Conservation (phyloP, 2,329 filamentous ascomycete species). For the Coniochaeta pulveracea region DNA sequence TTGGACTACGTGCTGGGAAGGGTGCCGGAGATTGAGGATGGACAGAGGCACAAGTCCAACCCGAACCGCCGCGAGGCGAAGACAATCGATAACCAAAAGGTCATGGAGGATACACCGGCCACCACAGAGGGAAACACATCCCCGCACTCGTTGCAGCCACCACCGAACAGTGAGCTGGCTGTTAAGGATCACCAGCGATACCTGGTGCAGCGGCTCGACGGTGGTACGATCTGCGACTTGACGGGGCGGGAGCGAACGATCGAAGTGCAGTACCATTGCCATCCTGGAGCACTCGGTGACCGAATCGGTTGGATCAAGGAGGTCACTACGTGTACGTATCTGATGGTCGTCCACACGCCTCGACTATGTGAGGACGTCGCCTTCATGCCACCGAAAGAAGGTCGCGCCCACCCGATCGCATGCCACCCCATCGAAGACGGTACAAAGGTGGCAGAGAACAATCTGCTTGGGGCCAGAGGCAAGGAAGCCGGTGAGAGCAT, state of each 20-base stretch:
- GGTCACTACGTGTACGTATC: constrained; percentile 77
- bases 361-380: constrained; percentile 79
- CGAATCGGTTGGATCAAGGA: constrained; percentile 91
- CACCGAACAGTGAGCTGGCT: constrained; percentile 55
- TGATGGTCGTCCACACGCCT: constrained; percentile 88
- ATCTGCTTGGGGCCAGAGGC: constrained; percentile 22
- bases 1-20: constrained; percentile 68
- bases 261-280: constrained; percentile 73
- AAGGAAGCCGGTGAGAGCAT: constrained; percentile 26
- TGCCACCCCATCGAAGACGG: constrained; percentile 59
- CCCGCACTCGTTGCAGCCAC: constrained; percentile 8
- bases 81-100: too few relatives aligned
- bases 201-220: constrained; percentile 69
- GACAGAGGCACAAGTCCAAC: too few relatives aligned
- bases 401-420: constrained; percentile 62
- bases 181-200: constrained; percentile 77
- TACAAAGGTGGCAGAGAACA: constrained; percentile 33
- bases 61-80: constrained; percentile 12
- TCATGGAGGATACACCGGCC: background rate
- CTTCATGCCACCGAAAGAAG: constrained; percentile 71
- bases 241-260: constrained; percentile 73
- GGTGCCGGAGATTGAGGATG: too few relatives aligned
- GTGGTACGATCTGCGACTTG: constrained; percentile 76
- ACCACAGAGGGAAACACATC: constrained; percentile 7
- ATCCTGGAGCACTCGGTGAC: constrained; percentile 59